These are phyloP conservation scores for Strigomonas culicis DNA, from an alignment of 208 protist species.

Conservation along the genomic window DNA sequence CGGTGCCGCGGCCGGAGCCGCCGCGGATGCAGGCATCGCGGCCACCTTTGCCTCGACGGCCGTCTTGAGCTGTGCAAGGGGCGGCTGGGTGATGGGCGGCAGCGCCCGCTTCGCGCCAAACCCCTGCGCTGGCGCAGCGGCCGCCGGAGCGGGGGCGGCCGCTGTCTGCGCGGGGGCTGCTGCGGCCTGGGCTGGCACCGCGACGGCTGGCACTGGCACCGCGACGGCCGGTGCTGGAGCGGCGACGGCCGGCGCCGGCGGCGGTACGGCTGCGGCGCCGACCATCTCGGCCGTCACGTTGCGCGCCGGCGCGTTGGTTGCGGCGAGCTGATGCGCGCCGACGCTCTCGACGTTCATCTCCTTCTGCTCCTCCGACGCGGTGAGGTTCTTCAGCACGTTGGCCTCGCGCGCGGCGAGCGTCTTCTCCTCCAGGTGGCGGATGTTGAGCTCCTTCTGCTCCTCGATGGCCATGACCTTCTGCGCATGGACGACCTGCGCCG, in stretches of 20 bases:
- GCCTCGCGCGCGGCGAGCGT: conserved; percentile 42
- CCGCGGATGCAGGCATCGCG: not conserved
- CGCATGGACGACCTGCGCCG: conserved; percentile 23
- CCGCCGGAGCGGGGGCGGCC: conserved; percentile 8
- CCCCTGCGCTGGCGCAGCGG: not conserved
- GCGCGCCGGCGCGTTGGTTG: not conserved
- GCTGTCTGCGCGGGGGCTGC: conserved; percentile 9
- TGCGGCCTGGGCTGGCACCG: too few relatives aligned
- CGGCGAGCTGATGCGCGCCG: not conserved
- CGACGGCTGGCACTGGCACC: not conserved
- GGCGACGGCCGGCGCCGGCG: not conserved
- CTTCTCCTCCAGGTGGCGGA: conserved; percentile 37
- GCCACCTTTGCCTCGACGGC: conserved; percentile 13
- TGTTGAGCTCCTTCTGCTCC: conserved; percentile 47
- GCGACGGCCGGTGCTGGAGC: not conserved
- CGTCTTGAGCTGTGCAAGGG: conserved; percentile 30
- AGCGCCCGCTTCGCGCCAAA: conserved; percentile 33
- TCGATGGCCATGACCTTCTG: conserved; percentile 39
- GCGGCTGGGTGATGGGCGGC: conserved; percentile 28
- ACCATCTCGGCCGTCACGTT: conserved; percentile 9
- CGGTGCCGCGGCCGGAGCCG: not conserved
- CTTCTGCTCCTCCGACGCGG: conserved; percentile 1
- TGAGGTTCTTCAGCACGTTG: conserved; percentile 32
- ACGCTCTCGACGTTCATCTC: not conserved
- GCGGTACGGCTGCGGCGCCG: conserved; percentile 2